A percentile compares a stretch with the other conserved stretches of the same genome.
These are phyloP conservation scores for Populus hybrid DNA, from an alignment of 441 rosid species.

Conservation along the genomic window DNA sequence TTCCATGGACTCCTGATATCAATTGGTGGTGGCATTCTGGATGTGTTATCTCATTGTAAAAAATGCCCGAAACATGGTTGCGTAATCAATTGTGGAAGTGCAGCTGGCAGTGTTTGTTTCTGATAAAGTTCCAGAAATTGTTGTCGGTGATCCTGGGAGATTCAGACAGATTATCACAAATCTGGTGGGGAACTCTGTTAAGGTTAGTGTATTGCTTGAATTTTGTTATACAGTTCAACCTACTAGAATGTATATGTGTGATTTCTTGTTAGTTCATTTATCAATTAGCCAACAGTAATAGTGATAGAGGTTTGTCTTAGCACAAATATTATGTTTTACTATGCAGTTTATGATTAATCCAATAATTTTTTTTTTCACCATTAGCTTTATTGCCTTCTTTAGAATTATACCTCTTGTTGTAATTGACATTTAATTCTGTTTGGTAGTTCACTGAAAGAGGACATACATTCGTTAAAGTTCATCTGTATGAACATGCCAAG, in stretches of 20 bases:
- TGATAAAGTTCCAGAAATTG: conserved; percentile 77
- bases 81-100: conserved; percentile 31
- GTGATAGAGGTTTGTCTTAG: background rate
- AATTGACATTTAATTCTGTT: conserved; percentile 10
- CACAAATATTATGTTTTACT: background rate
- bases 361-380: background rate
- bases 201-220: conserved; percentile 46
- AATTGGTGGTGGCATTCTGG: conserved; percentile 16
- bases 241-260: background rate
- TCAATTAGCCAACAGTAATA: background rate
- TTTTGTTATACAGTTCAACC: conserved; percentile 1
- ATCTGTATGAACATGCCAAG: conserved; percentile 58
- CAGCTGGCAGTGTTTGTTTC: conserved; percentile 92
- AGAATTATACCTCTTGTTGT: background rate
- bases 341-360: background rate
- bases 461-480: conserved; percentile 86
- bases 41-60: background rate
- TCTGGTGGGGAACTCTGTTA: conserved; percentile 95
- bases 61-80: conserved; percentile 10
- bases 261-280: conserved; percentile 6
- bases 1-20: conserved; percentile 8
- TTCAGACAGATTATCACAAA: conserved; percentile 92
- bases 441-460: conserved; percentile 91
- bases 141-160: conserved; percentile 90
- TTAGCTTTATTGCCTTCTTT: conserved; percentile 5